Conservation (phyloP, 2,329 filamentous ascomycete genomes). For the Aspergillus melleus region DNA sequence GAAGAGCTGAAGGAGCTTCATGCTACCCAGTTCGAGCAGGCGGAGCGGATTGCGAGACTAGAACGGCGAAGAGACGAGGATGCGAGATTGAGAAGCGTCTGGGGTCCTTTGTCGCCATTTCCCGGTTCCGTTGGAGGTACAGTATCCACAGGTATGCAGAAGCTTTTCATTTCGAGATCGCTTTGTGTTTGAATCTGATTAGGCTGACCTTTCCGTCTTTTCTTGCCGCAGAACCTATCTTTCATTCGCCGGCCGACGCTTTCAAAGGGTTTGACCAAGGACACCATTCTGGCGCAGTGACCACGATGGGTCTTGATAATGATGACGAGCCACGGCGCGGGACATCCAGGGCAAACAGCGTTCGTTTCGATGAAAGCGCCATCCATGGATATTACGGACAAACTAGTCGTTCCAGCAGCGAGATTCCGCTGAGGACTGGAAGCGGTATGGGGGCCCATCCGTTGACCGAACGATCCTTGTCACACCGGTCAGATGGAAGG, state of each 20-base stretch:
- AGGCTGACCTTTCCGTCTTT: neutral
- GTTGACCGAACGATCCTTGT: constrained; percentile 86
- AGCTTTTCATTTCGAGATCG: neutral
- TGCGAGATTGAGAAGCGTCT: constrained; percentile 75
- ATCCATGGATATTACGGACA: constrained; percentile 89
- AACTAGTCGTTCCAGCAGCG: constrained; percentile 76
- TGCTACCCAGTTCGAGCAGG: constrained; percentile 60
- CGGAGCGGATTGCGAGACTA: constrained; percentile 60
- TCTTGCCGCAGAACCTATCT: constrained; percentile 65
- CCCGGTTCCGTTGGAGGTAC: constrained; percentile 80
- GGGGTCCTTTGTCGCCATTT: constrained; percentile 82
- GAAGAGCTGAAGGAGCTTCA: constrained; percentile 63
- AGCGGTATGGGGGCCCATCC: constrained; percentile 76
- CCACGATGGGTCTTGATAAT: constrained; percentile 78
- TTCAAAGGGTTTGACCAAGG: constrained; percentile 87
- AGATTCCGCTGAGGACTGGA: constrained; percentile 75
- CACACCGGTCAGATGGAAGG: constrained; percentile 92
- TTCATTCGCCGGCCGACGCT: constrained; percentile 76
- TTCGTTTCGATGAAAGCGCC: constrained; percentile 94
- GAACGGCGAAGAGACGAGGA: constrained; percentile 65
- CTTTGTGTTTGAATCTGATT: neutral
- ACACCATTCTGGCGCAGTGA: constrained; percentile 75
- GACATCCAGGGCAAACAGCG: constrained; percentile 91
- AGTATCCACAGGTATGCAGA: constrained; percentile 74
- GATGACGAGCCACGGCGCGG: constrained; percentile 85